These are phyloP conservation scores for Candida vartiovaarae DNA, from an alignment of 805 yeast species.

Conservation along the genomic window DNA sequence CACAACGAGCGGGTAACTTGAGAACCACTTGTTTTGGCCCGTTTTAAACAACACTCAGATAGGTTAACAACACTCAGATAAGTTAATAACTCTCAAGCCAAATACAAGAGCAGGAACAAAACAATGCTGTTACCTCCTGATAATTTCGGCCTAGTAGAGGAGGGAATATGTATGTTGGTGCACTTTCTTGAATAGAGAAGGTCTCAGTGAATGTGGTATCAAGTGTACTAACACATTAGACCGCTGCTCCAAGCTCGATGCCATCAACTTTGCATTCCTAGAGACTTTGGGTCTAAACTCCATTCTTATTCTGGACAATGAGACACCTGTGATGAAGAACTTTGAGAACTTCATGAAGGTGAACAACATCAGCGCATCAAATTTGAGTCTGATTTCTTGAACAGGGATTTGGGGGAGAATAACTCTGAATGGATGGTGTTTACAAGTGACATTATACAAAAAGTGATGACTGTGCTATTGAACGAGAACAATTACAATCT, in stretches of 20 bases:
- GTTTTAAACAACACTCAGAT: too few relatives aligned
- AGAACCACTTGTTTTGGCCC: too few relatives aligned
- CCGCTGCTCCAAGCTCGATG: slow-evolving; percentile 73
- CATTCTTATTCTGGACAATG: slow-evolving; percentile 74
- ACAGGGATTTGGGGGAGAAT: slow-evolving; percentile 19
- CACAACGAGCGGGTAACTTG: too few relatives aligned
- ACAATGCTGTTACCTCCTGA: slow-evolving; percentile 87
- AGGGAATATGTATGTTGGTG: slow-evolving; percentile 49
- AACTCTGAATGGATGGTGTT: slow-evolving; percentile 60
- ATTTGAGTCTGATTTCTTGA: slow-evolving; percentile 26
- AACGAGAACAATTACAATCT: slow-evolving; percentile 59
- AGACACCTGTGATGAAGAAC: slow-evolving; percentile 63
- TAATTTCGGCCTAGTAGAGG: slow-evolving; percentile 85
- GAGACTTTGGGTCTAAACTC: slow-evolving; percentile 65
- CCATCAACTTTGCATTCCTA: slow-evolving; percentile 70
- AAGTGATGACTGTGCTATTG: slow-evolving; percentile 58
- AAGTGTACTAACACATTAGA: slow-evolving; percentile 24
- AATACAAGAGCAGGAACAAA: too few relatives aligned
- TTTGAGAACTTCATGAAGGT: slow-evolving; percentile 59
- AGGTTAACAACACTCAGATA: too few relatives aligned
- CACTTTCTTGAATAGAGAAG: not conserved
- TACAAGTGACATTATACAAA: slow-evolving; percentile 55
- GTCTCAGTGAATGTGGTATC: not conserved
- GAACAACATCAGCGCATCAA: slow-evolving; percentile 38
- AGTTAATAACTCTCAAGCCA: too few relatives aligned